Evolutionary conservation across 371 early-diverging fungal genomes (phyloP), one percentile per base, ranked within the genome.

Genomic region (Synchytrium microbalum): DNA sequence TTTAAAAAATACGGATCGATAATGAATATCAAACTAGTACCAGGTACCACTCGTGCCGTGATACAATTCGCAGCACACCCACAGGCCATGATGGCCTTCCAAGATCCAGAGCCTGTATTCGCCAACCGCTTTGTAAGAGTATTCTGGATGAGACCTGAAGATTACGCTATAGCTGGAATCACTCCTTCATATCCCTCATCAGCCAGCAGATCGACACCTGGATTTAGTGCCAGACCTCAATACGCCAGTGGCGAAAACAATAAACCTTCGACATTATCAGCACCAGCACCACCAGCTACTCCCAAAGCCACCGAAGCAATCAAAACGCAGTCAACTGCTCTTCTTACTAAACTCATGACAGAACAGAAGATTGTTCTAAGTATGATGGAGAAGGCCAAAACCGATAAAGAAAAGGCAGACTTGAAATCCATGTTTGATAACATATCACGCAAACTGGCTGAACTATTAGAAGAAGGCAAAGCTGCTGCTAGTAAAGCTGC

Each of bases 91-190:
- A 82, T 81, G 10, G 92, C 92, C 0, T 84, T 88, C 62, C 76
- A 74, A 46, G 86, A 84, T 14, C 91, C 92, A 2, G 90, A 90
- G 29, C 80, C 86, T n/a, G 85, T 92, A 29, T 93, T 92, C 70
- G 87, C 81, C 38, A 92, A 93, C 72, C 86, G 93, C 19, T 93
- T 93, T 69, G 90, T 93, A 53, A 89, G 89, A 66, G 87, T 92
- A 3, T 92, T 84, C 68, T 92, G 86, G 82, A 74, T 80, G 38
- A 71, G 75, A n/a, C 78, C 75, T 51, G 83, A 83, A 51, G 59
- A 74, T 30, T 28, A 72, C 58, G 3, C 60, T 60, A 32, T 38
- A 19, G 46, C 19, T 5, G 46, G 46, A 10, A 19, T 38, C 19
- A 19, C 46, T 38, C 46, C 46, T 19, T n/a, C n/a, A n/a, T n/a